phyloP scores from a whole-genome alignment of 495 filamentous ascomycete species.

The Annulohypoxylon bovei region DNA sequence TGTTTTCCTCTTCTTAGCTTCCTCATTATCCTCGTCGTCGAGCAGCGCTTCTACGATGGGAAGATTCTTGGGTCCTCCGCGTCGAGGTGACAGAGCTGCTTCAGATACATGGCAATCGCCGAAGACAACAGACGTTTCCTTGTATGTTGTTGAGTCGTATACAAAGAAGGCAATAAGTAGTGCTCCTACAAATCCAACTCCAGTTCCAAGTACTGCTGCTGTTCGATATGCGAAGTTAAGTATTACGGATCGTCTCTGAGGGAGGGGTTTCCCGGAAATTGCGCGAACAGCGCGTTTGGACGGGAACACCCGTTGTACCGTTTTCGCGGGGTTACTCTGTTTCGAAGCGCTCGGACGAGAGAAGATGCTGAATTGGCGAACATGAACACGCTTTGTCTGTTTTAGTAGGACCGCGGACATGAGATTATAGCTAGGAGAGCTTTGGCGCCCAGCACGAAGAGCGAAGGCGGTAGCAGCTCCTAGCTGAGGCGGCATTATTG shows the following conservation, averaged over 20 bases:
- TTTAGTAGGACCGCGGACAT: constrained; percentile 5
- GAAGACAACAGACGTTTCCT: constrained; percentile 64
- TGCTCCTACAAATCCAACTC: constrained; percentile 55
- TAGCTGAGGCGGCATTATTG: constrained; percentile 33
- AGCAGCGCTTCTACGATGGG: constrained; percentile 88
- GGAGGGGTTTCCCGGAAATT: constrained; percentile 61
- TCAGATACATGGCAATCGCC: constrained; percentile 84
- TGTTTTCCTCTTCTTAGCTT: constrained; percentile 73
- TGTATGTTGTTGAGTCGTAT: constrained; percentile 94
- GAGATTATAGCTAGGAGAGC: constrained; percentile 29
- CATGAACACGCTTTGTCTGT: constrained; percentile 21
- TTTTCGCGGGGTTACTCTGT: constrained; percentile 20
- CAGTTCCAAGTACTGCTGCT: constrained; percentile 60
- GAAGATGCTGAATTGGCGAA: constrained; percentile 30
- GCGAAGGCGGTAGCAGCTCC: constrained; percentile 31
- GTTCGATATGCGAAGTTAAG: constrained; percentile 63
- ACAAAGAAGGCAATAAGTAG: constrained; percentile 85
- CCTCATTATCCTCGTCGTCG: constrained; percentile 82
- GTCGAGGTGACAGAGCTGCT: constrained; percentile 79
- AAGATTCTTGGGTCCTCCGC: constrained; percentile 94
- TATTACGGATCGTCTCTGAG: constrained; percentile 52
- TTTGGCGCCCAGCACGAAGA: constrained; percentile 30
- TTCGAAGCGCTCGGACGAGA: constrained; percentile 27
- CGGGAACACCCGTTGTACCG: constrained; percentile 25
- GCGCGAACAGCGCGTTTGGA: constrained; percentile 40